Evolutionary conservation across 2,329 filamentous ascomycete genomes (phyloP), one percentile per base, ranked within the genome.

Genomic region (Dothideomycetidae sp.): DNA sequence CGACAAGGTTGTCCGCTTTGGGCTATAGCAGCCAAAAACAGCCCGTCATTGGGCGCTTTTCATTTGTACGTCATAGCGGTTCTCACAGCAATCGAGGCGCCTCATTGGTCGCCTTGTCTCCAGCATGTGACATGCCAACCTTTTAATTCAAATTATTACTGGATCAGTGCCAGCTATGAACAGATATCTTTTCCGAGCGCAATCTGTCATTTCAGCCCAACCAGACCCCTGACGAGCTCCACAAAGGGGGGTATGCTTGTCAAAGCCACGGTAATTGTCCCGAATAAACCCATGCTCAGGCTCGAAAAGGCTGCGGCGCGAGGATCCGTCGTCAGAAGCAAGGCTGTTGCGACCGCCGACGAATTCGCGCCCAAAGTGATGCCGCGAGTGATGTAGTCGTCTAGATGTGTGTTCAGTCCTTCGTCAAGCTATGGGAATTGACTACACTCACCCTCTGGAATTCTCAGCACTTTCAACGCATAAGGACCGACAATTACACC

Each of bases 351-450:
- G 28, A 76, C 70, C 4, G 71, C 72, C 3, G 67, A 70, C 0
- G 70, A 72, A 48, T 75, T 75, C 2, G 67, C 68, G 3, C 72
- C 71, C n/a, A 75, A 51, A 1, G 70, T 70, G 3, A 77, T 69
- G 7, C 73, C 72, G n/a, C 70, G 57, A 1, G 71, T 75, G 21
- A 76, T 70, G 42, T 75, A 77, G 51, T 75, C 73, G 46, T 75
- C 71, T 67, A 33, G 2, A 33, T 10, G 13, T n/a, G n/a, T n/a
- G n/a, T n/a, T n/a, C n/a, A n/a, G n/a, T n/a, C n/a, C n/a, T n/a
- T n/a, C n/a, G n/a, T n/a, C n/a, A n/a, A n/a, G 4, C 11, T 13
- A 29, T 28, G 13, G 21, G 9, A 4, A n/a, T 19, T 10, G 11
- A n/a, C 5, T 2, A 9, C 4, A 35, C 16, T 3, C 39, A 67